These are phyloP conservation scores for Penicillium arizonense DNA, from an alignment of 495 filamentous ascomycete genomes.

Conservation along the genomic window DNA sequence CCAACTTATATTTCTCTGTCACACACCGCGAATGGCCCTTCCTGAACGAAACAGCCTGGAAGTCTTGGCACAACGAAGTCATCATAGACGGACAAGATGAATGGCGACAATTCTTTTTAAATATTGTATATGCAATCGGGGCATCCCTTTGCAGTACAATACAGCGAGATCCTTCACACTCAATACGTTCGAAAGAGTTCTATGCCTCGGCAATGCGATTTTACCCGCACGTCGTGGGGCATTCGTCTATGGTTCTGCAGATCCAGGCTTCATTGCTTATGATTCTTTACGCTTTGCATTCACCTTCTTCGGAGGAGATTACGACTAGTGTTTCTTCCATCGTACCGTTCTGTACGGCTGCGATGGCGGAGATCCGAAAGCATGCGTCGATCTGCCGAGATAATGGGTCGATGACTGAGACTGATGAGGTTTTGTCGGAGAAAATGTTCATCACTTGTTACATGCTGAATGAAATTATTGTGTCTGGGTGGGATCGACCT, in stretches of 20 bases:
- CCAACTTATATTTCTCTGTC: constrained; percentile 32
- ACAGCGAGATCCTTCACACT: constrained; percentile 23
- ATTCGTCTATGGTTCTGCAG: constrained; percentile 29
- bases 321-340: constrained; percentile 29
- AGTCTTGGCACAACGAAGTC: constrained; percentile 23
- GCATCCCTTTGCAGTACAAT: constrained; percentile 27
- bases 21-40: constrained; percentile 36
- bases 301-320: constrained; percentile 33
- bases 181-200: constrained; percentile 22
- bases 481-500: constrained; percentile 33
- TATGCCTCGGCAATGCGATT: constrained; percentile 29
- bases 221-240: constrained; percentile 28
- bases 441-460: constrained; percentile 35
- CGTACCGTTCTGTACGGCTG: constrained; percentile 30
- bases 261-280: constrained; percentile 34
- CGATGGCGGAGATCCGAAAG: constrained; percentile 30
- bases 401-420: constrained; percentile 6
- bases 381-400: constrained; percentile 9
- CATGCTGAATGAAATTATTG: constrained; percentile 35
- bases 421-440: constrained; percentile 23
- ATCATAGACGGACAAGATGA: constrained; percentile 15
- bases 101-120: constrained; percentile 30
- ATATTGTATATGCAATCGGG: constrained; percentile 35
- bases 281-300: constrained; percentile 34
- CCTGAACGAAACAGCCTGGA: constrained; percentile 25